Base-by-base conservation (phyloP, 768 basidiomycete genomes). In the Inosperma sp. region DNA sequence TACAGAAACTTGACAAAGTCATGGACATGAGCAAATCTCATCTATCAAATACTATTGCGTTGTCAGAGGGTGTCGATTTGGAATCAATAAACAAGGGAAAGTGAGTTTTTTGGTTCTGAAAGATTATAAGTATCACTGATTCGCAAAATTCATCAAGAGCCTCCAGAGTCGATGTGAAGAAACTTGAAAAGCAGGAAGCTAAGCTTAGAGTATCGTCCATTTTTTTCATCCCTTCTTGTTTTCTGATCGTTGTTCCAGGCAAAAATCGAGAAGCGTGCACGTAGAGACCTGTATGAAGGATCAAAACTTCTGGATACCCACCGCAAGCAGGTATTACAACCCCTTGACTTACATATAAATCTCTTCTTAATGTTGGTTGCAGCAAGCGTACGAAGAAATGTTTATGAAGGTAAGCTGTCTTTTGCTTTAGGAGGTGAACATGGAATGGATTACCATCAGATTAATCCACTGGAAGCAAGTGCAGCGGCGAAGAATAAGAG, bases 311-410 rank as follows among this genome's bases (percentile, higher is more conserved):
- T 99, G 48, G 93, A 96, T 62, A 85, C 92, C 57, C 85, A 90
- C 68, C 82, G 85, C 67, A 93, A 93, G 72, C 92, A 93, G 76
- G 88, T 84, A 55, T 48, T 72, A 37, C 39, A 35, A 58, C 33
- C 16, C 4, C 10, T 33, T 23, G 21, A 27, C 22, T 17, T n/a
- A 27, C 30, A 48, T 26, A 36, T 39, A 29, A 22, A 31, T 22
- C 12, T 13, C 22, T 17, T 17, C 55, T 26, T 60, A 45, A 50
- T 39, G 14, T 52, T 25, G 5, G 25, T 36, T 56, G 30, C 59
- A 98, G 85, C 93, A 97, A 88, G 82, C 86, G 16, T 98, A 97
- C 70, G 95, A 98, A 64, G 96, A 99, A 64, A 86, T 99, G 83
- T 99, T 93, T 72, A 90, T 99, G 89, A 92, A 96, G 78, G 93